Evolutionary conservation across 306 rosid genomes (phyloP).

Genomic region (Delonix regia): DNA sequence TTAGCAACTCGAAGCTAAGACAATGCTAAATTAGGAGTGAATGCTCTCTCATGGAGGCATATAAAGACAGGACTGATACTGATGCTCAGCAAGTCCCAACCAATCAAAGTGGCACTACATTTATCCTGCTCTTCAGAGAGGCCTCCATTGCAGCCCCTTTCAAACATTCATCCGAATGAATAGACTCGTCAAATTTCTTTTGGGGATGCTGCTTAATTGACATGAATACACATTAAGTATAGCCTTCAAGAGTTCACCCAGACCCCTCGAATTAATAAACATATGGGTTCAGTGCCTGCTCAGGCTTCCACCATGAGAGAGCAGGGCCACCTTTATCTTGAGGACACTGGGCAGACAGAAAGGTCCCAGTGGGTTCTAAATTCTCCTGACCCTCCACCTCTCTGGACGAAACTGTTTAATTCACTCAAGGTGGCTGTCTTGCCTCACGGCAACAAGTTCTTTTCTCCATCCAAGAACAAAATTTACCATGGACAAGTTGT

Average conservation of each 20-base stretch:
- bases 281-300: constrained; percentile 41
- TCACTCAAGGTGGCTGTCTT: constrained; percentile 41
- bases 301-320: constrained; percentile 40
- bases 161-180: constrained; percentile 22
- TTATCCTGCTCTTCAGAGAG: neutral
- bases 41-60: neutral
- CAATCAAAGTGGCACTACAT: constrained; percentile 27
- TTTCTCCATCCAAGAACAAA: constrained; percentile 37
- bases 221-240: constrained; percentile 8
- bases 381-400: constrained; percentile 68
- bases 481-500: constrained; percentile 13
- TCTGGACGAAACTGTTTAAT: constrained; percentile 43
- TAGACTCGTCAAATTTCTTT: neutral
- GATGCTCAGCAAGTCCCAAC: constrained; percentile 28
- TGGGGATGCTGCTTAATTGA: constrained; percentile 1
- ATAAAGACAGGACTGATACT: constrained; percentile 12
- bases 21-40: neutral
- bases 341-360: constrained; percentile 34
- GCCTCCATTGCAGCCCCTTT: constrained; percentile 15
- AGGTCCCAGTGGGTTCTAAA: constrained; percentile 60
- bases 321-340: constrained; percentile 32
- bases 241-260: constrained; percentile 42
- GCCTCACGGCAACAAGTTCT: constrained; percentile 32
- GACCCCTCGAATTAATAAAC: constrained; percentile 50
- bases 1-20: neutral